These are phyloP conservation scores for Karstenula rhodostoma DNA, from an alignment of 2,329 filamentous ascomycete species.

Conservation along the genomic window DNA sequence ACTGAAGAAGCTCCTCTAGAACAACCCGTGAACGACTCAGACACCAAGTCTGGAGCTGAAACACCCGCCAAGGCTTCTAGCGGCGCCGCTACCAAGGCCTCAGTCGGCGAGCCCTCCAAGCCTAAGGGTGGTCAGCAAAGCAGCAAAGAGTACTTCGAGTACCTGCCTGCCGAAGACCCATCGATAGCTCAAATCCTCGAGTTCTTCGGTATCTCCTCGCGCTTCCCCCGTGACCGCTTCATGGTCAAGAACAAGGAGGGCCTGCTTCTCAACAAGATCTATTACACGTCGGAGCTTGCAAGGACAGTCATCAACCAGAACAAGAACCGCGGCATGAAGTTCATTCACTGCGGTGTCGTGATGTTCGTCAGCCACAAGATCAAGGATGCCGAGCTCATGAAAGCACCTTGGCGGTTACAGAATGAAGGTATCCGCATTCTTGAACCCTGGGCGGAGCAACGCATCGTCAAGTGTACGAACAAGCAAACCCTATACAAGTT, in stretches of 20 bases:
- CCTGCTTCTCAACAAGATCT: slow-evolving; percentile 90
- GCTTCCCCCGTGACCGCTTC: slow-evolving; percentile 90
- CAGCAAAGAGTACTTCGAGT: slow-evolving; percentile 92
- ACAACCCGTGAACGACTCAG: slow-evolving; percentile 25
- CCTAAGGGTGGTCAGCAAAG: slow-evolving; percentile 58
- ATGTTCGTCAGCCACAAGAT: slow-evolving; percentile 78
- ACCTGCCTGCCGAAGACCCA: slow-evolving; percentile 75
- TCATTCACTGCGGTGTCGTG: slow-evolving; percentile 95
- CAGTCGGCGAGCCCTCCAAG: slow-evolving; percentile 30
- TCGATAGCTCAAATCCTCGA: slow-evolving; percentile 79
- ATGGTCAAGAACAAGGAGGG: slow-evolving; percentile 94
- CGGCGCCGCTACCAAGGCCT: slow-evolving; percentile 18
- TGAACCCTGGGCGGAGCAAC: slow-evolving; percentile 85
- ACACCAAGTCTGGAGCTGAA: slow-evolving; percentile 20
- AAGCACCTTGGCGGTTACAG: slow-evolving; percentile 93
- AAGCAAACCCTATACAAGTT: slow-evolving; percentile 81
- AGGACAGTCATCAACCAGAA: slow-evolving; percentile 87
- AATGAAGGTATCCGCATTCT: slow-evolving; percentile 91
- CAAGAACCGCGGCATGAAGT: slow-evolving; percentile 89
- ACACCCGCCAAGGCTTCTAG: slow-evolving; percentile 26
- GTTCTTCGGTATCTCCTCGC: slow-evolving; percentile 84
- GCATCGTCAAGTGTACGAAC: slow-evolving; percentile 79
- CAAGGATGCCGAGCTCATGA: slow-evolving; percentile 95
- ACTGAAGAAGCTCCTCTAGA: slow-evolving; percentile 35
- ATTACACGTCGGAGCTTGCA: slow-evolving; percentile 88